A percentile compares a stretch with the other conserved stretches of the same genome.
Evolutionary conservation across 2,329 filamentous ascomycete genomes (phyloP).

Genomic region (Delphinella strobiligena): DNA sequence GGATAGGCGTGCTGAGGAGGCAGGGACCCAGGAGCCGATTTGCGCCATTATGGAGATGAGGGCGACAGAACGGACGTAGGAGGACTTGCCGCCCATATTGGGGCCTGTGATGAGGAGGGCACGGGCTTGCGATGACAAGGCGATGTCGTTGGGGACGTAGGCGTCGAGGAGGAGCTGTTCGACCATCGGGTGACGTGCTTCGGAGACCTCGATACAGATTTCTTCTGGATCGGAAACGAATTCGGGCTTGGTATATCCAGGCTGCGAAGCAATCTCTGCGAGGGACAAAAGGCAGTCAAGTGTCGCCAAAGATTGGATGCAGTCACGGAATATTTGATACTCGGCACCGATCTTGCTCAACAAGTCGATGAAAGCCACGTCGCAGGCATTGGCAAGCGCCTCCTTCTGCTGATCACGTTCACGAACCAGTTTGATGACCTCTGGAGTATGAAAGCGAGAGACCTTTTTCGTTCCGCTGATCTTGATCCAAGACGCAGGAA

Average conservation of each 20-base stretch:
- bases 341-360: conserved; percentile 64
- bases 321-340: conserved; percentile 83
- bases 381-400: conserved; percentile 80
- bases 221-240: conserved; percentile 39
- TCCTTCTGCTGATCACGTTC: conserved; percentile 95
- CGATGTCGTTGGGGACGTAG: conserved; percentile 85
- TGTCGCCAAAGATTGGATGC: conserved; percentile 70
- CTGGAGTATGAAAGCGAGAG: conserved; percentile 87
- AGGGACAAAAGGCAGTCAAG: conserved; percentile 86
- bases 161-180: conserved; percentile 74
- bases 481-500: conserved; percentile 90
- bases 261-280: conserved; percentile 69
- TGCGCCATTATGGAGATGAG: conserved; percentile 90
- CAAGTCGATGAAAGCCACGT: conserved; percentile 63
- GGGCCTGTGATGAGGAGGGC: conserved; percentile 88
- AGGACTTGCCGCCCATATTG: conserved; percentile 99
- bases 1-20: conserved; percentile 59
- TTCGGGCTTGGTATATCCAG: conserved; percentile 75
- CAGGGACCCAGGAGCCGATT: conserved; percentile 87
- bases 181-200: conserved; percentile 87
- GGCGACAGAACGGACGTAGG: conserved; percentile 84
- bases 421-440: conserved; percentile 68
- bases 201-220: conserved; percentile 56
- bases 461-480: conserved; percentile 88
- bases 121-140: conserved; percentile 53